A percentile compares a stretch with the other conserved stretches of the same genome.
These are phyloP conservation scores for Dentipellis fragilis DNA, from an alignment of 768 basidiomycete species.

Conservation along the genomic window DNA sequence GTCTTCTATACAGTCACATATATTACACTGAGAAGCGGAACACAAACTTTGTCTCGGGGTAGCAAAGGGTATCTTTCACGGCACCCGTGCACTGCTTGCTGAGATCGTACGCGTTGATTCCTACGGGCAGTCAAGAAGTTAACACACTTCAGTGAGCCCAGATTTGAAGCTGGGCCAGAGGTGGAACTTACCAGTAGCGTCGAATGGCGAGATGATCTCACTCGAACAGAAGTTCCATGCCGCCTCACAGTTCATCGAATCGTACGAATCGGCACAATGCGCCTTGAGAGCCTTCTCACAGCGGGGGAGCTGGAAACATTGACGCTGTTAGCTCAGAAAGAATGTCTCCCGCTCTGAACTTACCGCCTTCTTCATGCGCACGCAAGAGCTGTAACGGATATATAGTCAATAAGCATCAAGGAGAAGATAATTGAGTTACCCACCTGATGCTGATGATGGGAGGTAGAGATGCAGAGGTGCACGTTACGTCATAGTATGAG, in stretches of 20 bases:
- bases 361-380: neutral
- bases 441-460: conserved; percentile 30
- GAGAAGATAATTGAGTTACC: neutral
- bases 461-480: conserved; percentile 31
- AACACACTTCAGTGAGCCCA: conserved; percentile 9
- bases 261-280: conserved; percentile 32
- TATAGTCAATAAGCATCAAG: neutral
- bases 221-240: conserved; percentile 30
- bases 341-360: neutral
- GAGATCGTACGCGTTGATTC: conserved; percentile 57
- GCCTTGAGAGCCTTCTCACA: conserved; percentile 30
- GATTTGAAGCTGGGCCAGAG: neutral
- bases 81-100: conserved; percentile 47
- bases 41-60: conserved; percentile 38
- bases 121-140: conserved; percentile 22
- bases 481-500: conserved; percentile 45
- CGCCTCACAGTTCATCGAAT: conserved; percentile 32
- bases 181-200: conserved; percentile 3
- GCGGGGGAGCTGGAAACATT: conserved; percentile 32
- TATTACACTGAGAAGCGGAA: neutral
- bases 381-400: conserved; percentile 7
- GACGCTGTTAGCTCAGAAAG: neutral
- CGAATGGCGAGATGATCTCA: neutral
- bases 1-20: too few relatives aligned
- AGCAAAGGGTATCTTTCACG: conserved; percentile 41